Percentiles rank a stretch among this genome's conserved stretches.
Evolutionary conservation across 2,329 filamentous ascomycete species (phyloP).

Genomic region (Coleophoma eucalyptorum): DNA sequence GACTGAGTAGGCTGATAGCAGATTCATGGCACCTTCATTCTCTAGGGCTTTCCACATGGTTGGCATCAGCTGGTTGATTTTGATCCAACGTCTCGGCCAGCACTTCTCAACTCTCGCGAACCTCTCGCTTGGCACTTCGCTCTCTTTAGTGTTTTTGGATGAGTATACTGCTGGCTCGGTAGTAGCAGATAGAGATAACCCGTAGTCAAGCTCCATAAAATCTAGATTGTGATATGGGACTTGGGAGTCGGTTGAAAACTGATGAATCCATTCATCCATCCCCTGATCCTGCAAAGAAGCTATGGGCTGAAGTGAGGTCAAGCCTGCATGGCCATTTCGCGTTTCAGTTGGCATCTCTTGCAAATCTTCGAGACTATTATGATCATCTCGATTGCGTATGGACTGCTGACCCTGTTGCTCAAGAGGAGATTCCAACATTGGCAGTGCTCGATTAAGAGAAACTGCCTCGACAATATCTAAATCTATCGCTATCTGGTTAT

Average conservation of each 20-base stretch:
- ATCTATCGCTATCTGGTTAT: no score
- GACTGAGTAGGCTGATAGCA: conserved; percentile 2
- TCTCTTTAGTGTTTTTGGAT: background rate
- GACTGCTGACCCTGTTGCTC: no score
- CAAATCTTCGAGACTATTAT: no score
- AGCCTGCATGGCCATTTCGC: no score
- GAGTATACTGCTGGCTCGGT: background rate
- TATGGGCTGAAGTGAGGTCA: background rate
- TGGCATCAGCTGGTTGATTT: conserved; percentile 34
- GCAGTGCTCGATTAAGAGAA: no score
- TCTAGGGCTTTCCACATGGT: conserved; percentile 35
- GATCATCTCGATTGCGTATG: no score
- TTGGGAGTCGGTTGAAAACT: background rate
- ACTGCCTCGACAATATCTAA: no score
- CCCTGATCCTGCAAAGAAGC: background rate
- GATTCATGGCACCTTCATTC: conserved; percentile 14
- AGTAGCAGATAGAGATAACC: background rate
- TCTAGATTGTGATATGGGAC: background rate
- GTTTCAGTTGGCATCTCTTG: no score
- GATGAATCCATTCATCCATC: background rate
- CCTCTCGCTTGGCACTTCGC: conserved; percentile 30
- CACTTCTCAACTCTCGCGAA: conserved; percentile 36
- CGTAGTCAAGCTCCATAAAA: background rate
- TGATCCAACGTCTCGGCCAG: conserved; percentile 34
- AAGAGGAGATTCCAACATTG: no score